phyloP scores from a whole-genome alignment of 2,329 filamentous ascomycete genomes.

The Verticillium longisporum region DNA sequence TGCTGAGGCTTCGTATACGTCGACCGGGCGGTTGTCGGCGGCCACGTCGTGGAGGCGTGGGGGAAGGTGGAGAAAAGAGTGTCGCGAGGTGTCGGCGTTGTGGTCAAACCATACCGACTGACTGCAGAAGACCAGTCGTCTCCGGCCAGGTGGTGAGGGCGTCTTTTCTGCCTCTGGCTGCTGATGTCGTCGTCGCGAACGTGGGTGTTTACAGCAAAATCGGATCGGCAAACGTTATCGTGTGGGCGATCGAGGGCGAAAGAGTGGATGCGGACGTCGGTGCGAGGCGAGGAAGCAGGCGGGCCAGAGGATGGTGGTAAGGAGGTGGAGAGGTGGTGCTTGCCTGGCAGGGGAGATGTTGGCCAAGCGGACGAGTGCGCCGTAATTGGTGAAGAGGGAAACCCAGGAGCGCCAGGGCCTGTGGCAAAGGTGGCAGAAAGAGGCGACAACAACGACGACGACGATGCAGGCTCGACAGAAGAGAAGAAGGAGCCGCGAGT shows the following conservation, averaged over 20 bases:
- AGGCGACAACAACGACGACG: not conserved
- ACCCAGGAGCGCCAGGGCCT: not conserved
- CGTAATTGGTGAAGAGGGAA: not conserved
- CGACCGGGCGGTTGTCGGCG: constrained; percentile 1
- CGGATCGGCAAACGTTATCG: constrained; percentile 6
- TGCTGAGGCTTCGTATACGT: constrained; percentile 1
- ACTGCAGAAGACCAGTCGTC: constrained; percentile 13
- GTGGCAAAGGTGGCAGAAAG: constrained; percentile 2
- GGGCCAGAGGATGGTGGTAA: not conserved
- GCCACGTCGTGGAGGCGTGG: constrained; percentile 1
- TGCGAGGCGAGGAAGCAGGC: not conserved
- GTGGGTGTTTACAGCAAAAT: constrained; percentile 6
- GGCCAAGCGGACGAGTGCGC: not conserved
- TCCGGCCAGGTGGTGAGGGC: constrained; percentile 4
- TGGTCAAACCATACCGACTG: constrained; percentile 22
- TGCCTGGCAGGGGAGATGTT: not conserved
- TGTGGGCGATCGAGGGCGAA: not conserved
- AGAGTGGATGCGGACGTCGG: not conserved
- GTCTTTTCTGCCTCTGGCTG: constrained; percentile 4
- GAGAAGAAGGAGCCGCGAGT: not conserved
- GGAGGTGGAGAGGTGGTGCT: not conserved
- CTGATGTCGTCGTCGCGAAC: not conserved
- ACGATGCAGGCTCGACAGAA: not conserved
- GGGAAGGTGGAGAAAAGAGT: constrained; percentile 2
- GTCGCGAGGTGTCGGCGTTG: constrained; percentile 11